Percentiles rank a stretch among this genome's conserved stretches.
Conservation (phyloP, 192 early-diverging fungal species). For the Backusella circina region DNA sequence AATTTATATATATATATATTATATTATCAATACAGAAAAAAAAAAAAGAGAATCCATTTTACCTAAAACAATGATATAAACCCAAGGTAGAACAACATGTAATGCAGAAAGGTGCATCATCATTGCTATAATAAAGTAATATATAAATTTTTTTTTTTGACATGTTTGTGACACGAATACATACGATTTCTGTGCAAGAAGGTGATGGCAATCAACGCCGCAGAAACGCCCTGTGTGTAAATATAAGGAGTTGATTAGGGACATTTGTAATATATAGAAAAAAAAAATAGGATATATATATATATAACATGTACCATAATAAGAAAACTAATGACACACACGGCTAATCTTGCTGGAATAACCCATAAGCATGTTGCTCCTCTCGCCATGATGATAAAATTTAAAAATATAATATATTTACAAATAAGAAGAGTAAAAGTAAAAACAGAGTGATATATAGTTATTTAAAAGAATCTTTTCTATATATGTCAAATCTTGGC, state of each 20-base stretch:
- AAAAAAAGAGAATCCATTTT: background rate
- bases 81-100: constrained; percentile 16
- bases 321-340: constrained; percentile 10
- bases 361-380: constrained; percentile 25
- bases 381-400: background rate
- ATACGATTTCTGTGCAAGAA: constrained; percentile 31
- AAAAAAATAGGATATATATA: background rate
- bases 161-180: background rate
- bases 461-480: background rate
- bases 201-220: constrained; percentile 13
- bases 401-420: background rate
- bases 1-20: background rate
- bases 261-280: background rate
- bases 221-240: constrained; percentile 14
- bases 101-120: constrained; percentile 25
- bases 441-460: background rate
- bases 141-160: background rate
- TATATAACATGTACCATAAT: constrained; percentile 10
- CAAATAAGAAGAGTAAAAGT: background rate
- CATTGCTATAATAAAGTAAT: constrained; percentile 19
- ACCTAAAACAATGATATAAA: constrained; percentile 26
- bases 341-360: constrained; percentile 18
- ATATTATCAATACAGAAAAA: background rate
- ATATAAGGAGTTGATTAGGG: background rate
- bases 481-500: background rate